Evolutionary conservation across 2,329 filamentous ascomycete species (phyloP), one percentile per base, ranked within the genome.

Genomic region (Claviceps sp.): DNA sequence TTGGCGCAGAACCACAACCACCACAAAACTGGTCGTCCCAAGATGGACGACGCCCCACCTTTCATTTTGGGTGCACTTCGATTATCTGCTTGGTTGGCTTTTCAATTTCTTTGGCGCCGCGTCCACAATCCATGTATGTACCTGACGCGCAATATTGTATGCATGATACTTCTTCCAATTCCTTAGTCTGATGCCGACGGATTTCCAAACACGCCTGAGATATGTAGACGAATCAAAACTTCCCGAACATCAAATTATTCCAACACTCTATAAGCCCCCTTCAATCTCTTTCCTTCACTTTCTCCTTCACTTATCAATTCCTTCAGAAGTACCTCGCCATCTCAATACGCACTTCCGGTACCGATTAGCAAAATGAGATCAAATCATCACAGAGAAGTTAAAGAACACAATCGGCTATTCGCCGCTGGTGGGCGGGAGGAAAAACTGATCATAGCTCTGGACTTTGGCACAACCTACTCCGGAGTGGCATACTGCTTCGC

Each of bases 381-480:
- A 14, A 37, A 14, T 2, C 8, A 1, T 9, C 16, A 43, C 11
- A n/a, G 8, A 16, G 9, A n/a, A n/a, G n/a, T n/a, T n/a, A n/a
- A n/a, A n/a, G n/a, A 22, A 13, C 6, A 20, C 20, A 6, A 24
- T 5, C 42, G 24, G 42, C 22, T 5, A 7, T 30, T 3, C n/a
- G 43, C 43, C 22, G 18, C 16, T n/a, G n/a, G 14, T 2, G 34
- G 24, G 18, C 16, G 30, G 18, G 46, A 48, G 6, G 50, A 51
- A 57, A 71, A 67, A 59, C 70, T 77, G 52, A 68, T 77, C 48
- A 68, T 77, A 54, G 75, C 72, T 20, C 71, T 79, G 54, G 76
- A 78, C 58, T 78, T 79, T 57, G 75, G 76, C 30, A 79, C 76
- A 6, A 79, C 76, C 3, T 79, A 73, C 59, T 76, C 74, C 14